Conservation (phyloP, 2,329 filamentous ascomycete species). For the Colletotrichum sp. region DNA sequence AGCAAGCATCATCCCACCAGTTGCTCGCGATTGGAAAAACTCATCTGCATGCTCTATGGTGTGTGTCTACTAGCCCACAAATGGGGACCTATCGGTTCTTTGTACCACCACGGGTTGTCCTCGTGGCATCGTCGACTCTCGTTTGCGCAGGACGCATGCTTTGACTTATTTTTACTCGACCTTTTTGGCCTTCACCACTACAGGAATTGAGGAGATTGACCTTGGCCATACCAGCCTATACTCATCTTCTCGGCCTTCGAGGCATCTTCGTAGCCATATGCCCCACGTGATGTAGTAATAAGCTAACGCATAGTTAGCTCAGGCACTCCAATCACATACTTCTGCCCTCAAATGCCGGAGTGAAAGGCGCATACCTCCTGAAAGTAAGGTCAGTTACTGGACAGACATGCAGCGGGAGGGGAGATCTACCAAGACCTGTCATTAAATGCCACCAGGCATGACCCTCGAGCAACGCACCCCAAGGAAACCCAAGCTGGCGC, state of each 20-base stretch:
- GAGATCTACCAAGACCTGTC: conserved; percentile 69
- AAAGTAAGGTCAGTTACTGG: conserved; percentile 19
- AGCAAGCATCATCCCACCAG: neutral
- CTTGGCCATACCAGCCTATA: conserved; percentile 75
- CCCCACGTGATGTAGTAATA: conserved; percentile 88
- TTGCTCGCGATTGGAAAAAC: neutral
- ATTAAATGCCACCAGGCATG: conserved; percentile 75
- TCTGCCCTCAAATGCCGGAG: neutral
- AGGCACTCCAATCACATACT: neutral
- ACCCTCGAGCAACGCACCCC: conserved; percentile 73
- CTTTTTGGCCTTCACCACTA: conserved; percentile 44
- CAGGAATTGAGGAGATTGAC: conserved; percentile 57
- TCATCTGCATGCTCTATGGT: neutral
- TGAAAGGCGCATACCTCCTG: conserved; percentile 27
- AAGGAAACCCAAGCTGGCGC: conserved; percentile 73
- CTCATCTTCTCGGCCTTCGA: conserved; percentile 75
- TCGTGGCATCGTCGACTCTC: neutral
- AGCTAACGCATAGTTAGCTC: conserved; percentile 42
- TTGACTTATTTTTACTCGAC: conserved; percentile 11
- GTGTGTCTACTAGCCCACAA: neutral
- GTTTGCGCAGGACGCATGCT: neutral
- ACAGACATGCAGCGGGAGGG: conserved; percentile 20
- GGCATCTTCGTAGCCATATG: conserved; percentile 78
- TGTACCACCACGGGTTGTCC: neutral
- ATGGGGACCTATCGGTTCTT: neutral